Percentiles rank a stretch among this genome's conserved stretches.
Conservation (phyloP, 208 protist genomes). For the Tritrichomonas musculus region DNA sequence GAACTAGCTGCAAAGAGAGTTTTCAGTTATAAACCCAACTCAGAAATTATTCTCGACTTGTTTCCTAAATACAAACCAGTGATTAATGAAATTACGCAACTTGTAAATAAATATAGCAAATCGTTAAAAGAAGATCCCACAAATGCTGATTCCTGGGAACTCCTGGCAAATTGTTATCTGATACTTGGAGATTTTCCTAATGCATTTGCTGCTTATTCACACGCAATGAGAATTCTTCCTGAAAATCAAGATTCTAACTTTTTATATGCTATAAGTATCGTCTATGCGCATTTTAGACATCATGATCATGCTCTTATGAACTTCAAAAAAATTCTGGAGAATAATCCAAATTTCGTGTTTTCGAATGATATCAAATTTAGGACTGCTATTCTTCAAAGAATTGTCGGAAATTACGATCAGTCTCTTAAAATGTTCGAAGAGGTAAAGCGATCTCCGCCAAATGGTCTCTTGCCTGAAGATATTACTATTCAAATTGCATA, state of each 20-base stretch:
- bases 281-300: background rate
- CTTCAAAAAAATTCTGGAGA: background rate
- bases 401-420: background rate
- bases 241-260: background rate
- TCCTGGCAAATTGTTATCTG: background rate
- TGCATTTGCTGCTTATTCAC: background rate
- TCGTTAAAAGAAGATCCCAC: background rate
- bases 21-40: background rate
- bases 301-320: background rate
- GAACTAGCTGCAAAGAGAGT: background rate
- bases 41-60: background rate
- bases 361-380: background rate
- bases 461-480: background rate
- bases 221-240: background rate
- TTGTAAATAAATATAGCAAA: background rate
- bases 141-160: background rate
- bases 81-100: background rate
- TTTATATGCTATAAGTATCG: background rate
- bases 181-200: constrained; percentile 10
- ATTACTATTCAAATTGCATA: background rate
- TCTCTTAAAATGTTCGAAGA: background rate
- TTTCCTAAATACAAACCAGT: background rate
- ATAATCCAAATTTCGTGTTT: background rate
- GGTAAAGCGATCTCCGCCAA: background rate
- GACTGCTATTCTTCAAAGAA: background rate